phyloP scores from a whole-genome alignment of 495 filamentous ascomycete genomes.

The Wilcoxina mikolae region DNA sequence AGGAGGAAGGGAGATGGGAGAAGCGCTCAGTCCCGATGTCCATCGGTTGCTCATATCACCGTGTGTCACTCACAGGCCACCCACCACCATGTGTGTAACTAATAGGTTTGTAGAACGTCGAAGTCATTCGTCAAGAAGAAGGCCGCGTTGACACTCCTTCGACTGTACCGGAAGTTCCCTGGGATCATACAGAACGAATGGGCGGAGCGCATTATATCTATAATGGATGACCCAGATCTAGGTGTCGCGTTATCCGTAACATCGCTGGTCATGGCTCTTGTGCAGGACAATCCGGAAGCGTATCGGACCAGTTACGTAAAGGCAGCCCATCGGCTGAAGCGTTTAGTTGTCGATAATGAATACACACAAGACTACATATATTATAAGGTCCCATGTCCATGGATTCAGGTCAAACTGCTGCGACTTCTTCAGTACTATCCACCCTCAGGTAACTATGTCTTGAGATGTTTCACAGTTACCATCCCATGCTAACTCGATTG shows the following conservation, averaged over 20 bases:
- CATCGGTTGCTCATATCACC: conserved; percentile 91
- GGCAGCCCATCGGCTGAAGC: conserved; percentile 74
- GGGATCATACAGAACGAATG: conserved; percentile 90
- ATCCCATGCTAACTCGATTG: conserved; percentile 13
- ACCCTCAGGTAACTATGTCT: conserved; percentile 58
- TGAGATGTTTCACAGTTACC: not conserved
- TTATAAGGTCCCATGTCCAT: conserved; percentile 97
- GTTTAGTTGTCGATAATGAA: conserved; percentile 76
- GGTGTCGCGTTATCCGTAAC: conserved; percentile 92
- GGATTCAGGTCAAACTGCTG: conserved; percentile 93
- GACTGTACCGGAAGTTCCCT: conserved; percentile 86
- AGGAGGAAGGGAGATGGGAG: conserved; percentile 90
- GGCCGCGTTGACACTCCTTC: conserved; percentile 87
- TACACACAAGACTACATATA: conserved; percentile 82
- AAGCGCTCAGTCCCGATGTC: conserved; percentile 82
- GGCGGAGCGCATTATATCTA: conserved; percentile 90
- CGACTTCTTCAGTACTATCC: conserved; percentile 89
- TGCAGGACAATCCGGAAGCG: conserved; percentile 80
- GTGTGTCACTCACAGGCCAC: conserved; percentile 39
- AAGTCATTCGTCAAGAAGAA: conserved; percentile 99
- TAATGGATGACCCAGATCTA: conserved; percentile 95
- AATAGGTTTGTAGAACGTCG: conserved; percentile 49
- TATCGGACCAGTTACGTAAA: conserved; percentile 93
- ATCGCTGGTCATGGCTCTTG: conserved; percentile 88
- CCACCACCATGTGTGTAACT: not conserved